Percentiles rank a stretch among this genome's conserved stretches.
phyloP scores from a whole-genome alignment of 345 rosid species.

The Gossypium longicalyx region DNA sequence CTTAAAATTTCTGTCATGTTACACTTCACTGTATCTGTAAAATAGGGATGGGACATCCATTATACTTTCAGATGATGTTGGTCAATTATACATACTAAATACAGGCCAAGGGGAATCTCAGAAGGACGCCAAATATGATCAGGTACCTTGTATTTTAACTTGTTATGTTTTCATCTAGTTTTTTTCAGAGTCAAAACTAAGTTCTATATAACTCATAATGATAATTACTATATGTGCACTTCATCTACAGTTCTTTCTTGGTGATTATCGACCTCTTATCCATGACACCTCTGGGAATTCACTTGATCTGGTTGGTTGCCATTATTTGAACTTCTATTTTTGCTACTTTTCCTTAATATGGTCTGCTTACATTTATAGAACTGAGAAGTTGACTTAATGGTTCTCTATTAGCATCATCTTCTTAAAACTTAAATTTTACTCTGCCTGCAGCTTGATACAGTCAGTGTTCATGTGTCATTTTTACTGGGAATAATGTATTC shows the following conservation, averaged over 20 bases:
- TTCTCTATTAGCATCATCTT: not conserved
- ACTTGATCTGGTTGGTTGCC: constrained; percentile 79
- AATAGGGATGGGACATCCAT: constrained; percentile 94
- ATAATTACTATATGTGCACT: constrained; percentile 17
- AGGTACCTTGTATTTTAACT: constrained; percentile 43
- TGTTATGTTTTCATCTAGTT: constrained; percentile 8
- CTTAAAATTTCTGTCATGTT: constrained; percentile 3
- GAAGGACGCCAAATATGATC: constrained; percentile 90
- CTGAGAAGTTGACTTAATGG: not conserved
- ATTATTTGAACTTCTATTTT: constrained; percentile 7
- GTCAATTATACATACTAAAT: constrained; percentile 78
- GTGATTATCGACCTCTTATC: constrained; percentile 92
- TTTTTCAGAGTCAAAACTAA: not conserved
- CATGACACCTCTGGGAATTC: constrained; percentile 81
- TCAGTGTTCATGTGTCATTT: not conserved
- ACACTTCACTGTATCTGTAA: constrained; percentile 6
- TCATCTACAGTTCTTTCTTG: constrained; percentile 78
- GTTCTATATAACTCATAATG: not conserved
- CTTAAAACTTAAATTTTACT: not conserved
- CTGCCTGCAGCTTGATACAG: not conserved
- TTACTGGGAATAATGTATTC: not conserved
- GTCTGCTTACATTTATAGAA: not conserved
- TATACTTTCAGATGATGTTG: constrained; percentile 98
- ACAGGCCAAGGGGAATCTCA: constrained; percentile 99
- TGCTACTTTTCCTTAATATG: constrained; percentile 7